Base-by-base conservation (phyloP, 2,329 filamentous ascomycete genomes). In the Neonectria magnoliae region DNA sequence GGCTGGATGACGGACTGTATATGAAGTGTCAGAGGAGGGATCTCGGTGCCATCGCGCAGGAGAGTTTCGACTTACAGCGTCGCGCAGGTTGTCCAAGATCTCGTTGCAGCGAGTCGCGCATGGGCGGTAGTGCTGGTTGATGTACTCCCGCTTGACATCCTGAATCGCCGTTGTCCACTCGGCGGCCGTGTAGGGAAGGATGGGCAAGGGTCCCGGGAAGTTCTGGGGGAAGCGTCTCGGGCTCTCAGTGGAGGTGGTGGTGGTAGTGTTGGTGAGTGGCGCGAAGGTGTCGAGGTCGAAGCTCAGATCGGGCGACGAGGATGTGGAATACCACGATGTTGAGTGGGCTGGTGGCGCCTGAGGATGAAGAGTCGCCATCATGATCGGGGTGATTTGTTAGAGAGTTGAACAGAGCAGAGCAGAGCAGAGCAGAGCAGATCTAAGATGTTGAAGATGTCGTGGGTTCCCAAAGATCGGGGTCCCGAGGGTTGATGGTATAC, bases 111-210 rank as follows among this genome's bases (percentile, higher is more conserved):
- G 79, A 29, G 82, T 77, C 42, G 83, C 83, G 76, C 87, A 89
- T 8, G 83, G 81, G 10, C 85, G 82, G 70, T 86, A 88, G 61
- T 82, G 81, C 60, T 80, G 81, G 69, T 80, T 81, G 20, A 83
- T 68, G 66, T 87, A 87, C 63, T 85, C 83, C 53, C 79, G 77
- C 80, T 88, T 89, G 66, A 88, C 80, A 41, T 88, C 84, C 22
- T 78, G 74, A 57, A 89, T 80, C 6, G 82, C 77, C 56, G 77
- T 80, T 66, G 78, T 82, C 87, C 87, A 89, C 51, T 88, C 85
- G 4, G 76, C 71, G 2, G 79, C 64, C 0, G 82, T 85, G 61
- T 79, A 80, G 2, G 84, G 83, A 11, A 84, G 73, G 9, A 75
- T 73, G 36, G 70, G 70, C 11, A 76, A 60, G 11, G 69, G 60